Percentiles rank a stretch among this genome's conserved stretches.
Evolutionary conservation across 202 grass and related monocot genomes (phyloP).

Genomic region (Saccharum hybrid): DNA sequence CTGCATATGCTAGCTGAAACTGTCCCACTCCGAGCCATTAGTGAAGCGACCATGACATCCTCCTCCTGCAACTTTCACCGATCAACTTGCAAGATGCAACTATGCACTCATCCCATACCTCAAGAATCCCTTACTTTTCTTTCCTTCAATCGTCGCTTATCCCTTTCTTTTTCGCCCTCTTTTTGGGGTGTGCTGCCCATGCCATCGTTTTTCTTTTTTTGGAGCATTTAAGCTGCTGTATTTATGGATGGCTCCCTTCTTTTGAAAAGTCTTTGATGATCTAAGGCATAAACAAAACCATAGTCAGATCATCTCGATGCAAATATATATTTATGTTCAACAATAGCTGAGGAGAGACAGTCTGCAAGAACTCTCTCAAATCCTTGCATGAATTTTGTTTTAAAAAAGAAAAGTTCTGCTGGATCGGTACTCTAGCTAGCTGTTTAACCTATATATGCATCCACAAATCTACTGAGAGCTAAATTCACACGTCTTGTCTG

Average conservation of each 20-base stretch:
- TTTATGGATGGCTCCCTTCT: constrained; percentile 20
- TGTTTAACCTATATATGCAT: constrained; percentile 38
- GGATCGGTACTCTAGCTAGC: not conserved
- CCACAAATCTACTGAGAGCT: constrained; percentile 53
- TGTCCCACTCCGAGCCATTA: constrained; percentile 49
- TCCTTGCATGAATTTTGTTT: not conserved
- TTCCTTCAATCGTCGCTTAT: constrained; percentile 1
- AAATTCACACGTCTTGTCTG: constrained; percentile 76
- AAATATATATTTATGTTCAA: not conserved
- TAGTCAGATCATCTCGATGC: not conserved
- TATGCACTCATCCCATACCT: constrained; percentile 47
- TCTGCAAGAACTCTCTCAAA: constrained; percentile 14
- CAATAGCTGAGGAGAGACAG: not conserved
- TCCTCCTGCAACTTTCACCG: constrained; percentile 47
- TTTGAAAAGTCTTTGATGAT: constrained; percentile 41
- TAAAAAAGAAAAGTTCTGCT: not conserved
- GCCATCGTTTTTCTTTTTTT: not conserved
- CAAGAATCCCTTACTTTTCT: constrained; percentile 43
- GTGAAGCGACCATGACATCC: constrained; percentile 55
- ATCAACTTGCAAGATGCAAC: constrained; percentile 51
- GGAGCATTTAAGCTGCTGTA: constrained; percentile 28
- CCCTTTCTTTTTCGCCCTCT: not conserved
- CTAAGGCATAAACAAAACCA: constrained; percentile 15
- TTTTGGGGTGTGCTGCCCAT: constrained; percentile 36
- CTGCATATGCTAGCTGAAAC: constrained; percentile 31